Percentiles rank a stretch among this genome's conserved stretches.
These are phyloP conservation scores for Diaporthe vaccinii DNA, from an alignment of 2,329 filamentous ascomycete species.

Conservation along the genomic window DNA sequence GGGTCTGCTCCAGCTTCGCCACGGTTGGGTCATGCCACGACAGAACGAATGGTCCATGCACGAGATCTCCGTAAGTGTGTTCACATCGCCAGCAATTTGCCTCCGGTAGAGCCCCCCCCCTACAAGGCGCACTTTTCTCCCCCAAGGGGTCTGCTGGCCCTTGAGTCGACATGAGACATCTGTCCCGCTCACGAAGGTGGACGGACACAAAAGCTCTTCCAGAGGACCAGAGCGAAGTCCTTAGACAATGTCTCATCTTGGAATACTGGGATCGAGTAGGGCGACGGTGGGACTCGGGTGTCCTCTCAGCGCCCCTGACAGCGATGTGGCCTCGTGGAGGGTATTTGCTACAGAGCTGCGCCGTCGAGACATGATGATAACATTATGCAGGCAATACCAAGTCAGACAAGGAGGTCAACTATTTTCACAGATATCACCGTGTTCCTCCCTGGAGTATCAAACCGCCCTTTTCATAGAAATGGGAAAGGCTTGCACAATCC, in stretches of 20 bases:
- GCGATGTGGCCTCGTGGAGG: neutral
- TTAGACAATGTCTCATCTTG: neutral
- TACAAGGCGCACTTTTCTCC: neutral
- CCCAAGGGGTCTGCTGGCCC: neutral
- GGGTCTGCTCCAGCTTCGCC: too few relatives aligned
- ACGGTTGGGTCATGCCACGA: too few relatives aligned
- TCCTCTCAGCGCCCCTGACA: neutral
- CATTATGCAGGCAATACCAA: neutral
- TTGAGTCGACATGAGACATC: too few relatives aligned
- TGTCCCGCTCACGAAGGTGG: neutral
- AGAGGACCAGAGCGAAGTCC: too few relatives aligned
- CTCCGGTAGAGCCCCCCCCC: too few relatives aligned
- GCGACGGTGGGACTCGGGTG: too few relatives aligned
- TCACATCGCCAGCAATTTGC: neutral
- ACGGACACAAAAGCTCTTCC: neutral
- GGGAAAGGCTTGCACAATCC: neutral
- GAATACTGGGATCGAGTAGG: neutral
- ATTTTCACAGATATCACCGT: accelerated
- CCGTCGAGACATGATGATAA: neutral
- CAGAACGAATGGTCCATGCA: neutral
- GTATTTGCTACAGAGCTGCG: neutral
- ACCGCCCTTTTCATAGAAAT: too few relatives aligned
- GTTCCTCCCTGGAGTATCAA: neutral
- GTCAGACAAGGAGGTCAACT: neutral
- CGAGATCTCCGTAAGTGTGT: neutral